Conservation (phyloP, 495 filamentous ascomycete genomes). For the Neurospora sp. region DNA sequence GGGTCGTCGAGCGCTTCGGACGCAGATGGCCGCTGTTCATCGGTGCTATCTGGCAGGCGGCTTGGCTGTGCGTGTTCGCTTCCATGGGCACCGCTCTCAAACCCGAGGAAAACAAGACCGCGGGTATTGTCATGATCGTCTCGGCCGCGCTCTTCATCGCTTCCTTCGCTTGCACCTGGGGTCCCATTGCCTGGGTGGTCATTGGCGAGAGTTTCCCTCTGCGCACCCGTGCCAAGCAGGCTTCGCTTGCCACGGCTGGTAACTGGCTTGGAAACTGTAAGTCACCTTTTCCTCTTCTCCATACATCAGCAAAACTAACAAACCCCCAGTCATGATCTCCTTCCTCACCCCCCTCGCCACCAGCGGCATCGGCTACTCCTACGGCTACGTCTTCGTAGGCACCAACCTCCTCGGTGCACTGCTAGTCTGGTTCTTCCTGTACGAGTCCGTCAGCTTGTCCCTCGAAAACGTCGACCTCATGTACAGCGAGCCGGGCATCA, state of each 20-base stretch:
- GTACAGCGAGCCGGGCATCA: constrained; percentile 52
- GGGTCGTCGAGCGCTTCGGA: constrained; percentile 55
- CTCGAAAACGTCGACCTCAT: constrained; percentile 70
- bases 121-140: constrained; percentile 62
- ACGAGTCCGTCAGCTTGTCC: constrained; percentile 55
- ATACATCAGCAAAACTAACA: neutral
- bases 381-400: constrained; percentile 71
- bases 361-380: constrained; percentile 55
- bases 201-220: constrained; percentile 67
- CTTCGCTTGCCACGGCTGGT: constrained; percentile 59
- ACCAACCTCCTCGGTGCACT: constrained; percentile 55
- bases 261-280: constrained; percentile 73
- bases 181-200: constrained; percentile 68
- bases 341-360: constrained; percentile 78
- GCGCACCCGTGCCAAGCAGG: constrained; percentile 59
- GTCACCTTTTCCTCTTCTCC: neutral
- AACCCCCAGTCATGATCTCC: constrained; percentile 50
- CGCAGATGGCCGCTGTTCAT: constrained; percentile 55
- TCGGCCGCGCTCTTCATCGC: constrained; percentile 63
- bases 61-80: constrained; percentile 63
- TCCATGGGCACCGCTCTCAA: constrained; percentile 42
- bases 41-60: constrained; percentile 55
- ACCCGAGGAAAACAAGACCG: constrained; percentile 33
- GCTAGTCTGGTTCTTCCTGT: constrained; percentile 69
- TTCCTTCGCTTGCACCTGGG: constrained; percentile 60